Percentiles rank a stretch among this genome's conserved stretches.
phyloP scores from a whole-genome alignment of 805 yeast species.

The Sugiyamaella boreocaroliniensis region DNA sequence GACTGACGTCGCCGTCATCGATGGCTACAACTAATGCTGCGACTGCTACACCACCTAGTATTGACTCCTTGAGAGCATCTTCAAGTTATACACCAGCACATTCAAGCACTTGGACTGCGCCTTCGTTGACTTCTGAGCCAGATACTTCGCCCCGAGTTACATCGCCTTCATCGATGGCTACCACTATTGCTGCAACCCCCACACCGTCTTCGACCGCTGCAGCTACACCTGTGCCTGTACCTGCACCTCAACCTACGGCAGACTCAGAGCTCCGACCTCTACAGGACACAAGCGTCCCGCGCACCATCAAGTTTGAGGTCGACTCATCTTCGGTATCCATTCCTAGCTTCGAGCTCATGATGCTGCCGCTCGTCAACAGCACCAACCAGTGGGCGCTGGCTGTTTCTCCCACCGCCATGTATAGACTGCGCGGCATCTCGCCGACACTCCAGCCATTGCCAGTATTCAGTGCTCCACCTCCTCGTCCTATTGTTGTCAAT shows the following conservation, averaged over 20 bases:
- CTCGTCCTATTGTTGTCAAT: background rate
- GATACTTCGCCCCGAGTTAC: background rate
- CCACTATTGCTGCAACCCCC: background rate
- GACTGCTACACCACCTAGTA: too few relatives aligned
- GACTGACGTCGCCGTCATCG: too few relatives aligned
- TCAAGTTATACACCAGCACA: too few relatives aligned
- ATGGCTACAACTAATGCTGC: too few relatives aligned
- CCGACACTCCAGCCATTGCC: background rate
- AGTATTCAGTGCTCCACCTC: conserved; percentile 5
- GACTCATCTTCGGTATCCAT: background rate
- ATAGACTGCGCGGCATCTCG: background rate
- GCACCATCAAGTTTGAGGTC: background rate
- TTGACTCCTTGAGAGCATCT: too few relatives aligned
- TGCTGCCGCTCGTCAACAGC: background rate
- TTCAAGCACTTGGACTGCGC: too few relatives aligned
- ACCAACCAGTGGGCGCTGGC: background rate
- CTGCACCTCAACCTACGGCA: background rate
- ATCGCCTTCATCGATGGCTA: background rate
- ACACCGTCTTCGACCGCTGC: background rate
- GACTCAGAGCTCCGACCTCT: background rate
- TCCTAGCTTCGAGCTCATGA: background rate
- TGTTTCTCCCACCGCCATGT: background rate
- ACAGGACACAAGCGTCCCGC: background rate
- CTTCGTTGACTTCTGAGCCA: too few relatives aligned
- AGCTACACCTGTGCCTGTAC: background rate